Base-by-base conservation (phyloP, 352 stramenopile genomes). In the Saprolegnia parasitica region DNA sequence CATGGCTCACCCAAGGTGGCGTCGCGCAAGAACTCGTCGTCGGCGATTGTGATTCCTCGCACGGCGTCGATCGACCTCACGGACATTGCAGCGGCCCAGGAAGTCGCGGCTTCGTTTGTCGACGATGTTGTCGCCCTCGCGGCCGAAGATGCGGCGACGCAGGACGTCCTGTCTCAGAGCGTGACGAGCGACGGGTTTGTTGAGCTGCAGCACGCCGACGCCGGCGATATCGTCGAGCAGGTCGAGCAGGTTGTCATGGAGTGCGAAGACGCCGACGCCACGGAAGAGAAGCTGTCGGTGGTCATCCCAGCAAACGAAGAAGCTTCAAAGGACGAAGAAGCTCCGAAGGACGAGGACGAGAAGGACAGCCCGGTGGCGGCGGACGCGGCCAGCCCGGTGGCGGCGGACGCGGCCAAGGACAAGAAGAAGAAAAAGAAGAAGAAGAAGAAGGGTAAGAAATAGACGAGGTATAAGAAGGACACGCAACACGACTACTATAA, bases 361-460 rank as follows among this genome's bases (percentile, higher is more conserved):
- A 61, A 35, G 21, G 54, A 26, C 26, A 61, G 54, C 54, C 54
- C 55, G 5, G 20, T 24, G 10, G 32, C 55, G 21, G 55, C 20
- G 24, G 55, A 62, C 11, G 35, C n/a, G 18, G 24, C 35, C 55
- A 24, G 6, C 54, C 54, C 55, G 5, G 20, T 24, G 10, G 32
- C 55, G 21, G 55, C 20, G 24, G 35, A 52, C 16, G 13, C 56
- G 40, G 24, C 11, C 37, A 11, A 20, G 37, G 42, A 26, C 42
- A 39, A 67, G 42, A 67, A 67, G 40, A 67, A 56, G 20, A 40
- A 24, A 42, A 67, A 67, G 58, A 67, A 67, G 58, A 67, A 67
- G 37, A 67, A 67, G 58, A 67, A 67, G 42, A 67, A 67, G 58
- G 58, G 56, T 9, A 65, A 65, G 37, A 65, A 65, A 39, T 65